phyloP scores from a whole-genome alignment of 148 eudicot genomes.

The Persicaria tinctoria region DNA sequence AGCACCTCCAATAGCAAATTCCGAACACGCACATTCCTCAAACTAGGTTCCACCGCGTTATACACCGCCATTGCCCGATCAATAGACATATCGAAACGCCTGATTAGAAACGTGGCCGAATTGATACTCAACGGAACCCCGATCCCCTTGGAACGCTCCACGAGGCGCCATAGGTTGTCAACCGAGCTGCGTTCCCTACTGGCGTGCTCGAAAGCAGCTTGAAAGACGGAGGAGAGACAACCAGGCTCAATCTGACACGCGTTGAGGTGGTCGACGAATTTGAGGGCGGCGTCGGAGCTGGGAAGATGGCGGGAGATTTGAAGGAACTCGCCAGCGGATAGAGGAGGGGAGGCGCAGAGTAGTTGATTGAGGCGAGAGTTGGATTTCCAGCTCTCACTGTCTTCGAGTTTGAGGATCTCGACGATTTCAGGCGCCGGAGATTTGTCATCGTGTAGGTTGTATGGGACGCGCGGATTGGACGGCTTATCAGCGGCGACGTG shows the following conservation, averaged over 20 bases:
- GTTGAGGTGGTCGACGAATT: conserved; percentile 34
- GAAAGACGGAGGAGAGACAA: conserved; percentile 32
- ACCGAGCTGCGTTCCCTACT: conserved; percentile 23
- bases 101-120: conserved; percentile 33
- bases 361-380: not conserved
- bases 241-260: conserved; percentile 15
- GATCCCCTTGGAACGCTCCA: conserved; percentile 23
- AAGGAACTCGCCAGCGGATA: conserved; percentile 24
- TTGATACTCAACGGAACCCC: conserved; percentile 26
- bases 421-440: conserved; percentile 24
- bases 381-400: conserved; percentile 29
- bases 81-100: conserved; percentile 32
- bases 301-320: conserved; percentile 42
- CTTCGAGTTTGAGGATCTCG: conserved; percentile 32
- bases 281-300: conserved; percentile 30
- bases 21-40: conserved; percentile 26
- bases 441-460: conserved; percentile 3
- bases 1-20: conserved; percentile 34
- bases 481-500: conserved; percentile 25
- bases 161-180: conserved; percentile 27
- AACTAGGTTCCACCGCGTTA: conserved; percentile 25
- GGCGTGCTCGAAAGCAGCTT: conserved; percentile 47
- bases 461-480: conserved; percentile 9
- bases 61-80: conserved; percentile 30
- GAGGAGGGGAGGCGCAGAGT: conserved; percentile 5